Evolutionary conservation across 331 rosid species (phyloP), one percentile per base, ranked within the genome.

Genomic region (Cydonia oblonga): DNA sequence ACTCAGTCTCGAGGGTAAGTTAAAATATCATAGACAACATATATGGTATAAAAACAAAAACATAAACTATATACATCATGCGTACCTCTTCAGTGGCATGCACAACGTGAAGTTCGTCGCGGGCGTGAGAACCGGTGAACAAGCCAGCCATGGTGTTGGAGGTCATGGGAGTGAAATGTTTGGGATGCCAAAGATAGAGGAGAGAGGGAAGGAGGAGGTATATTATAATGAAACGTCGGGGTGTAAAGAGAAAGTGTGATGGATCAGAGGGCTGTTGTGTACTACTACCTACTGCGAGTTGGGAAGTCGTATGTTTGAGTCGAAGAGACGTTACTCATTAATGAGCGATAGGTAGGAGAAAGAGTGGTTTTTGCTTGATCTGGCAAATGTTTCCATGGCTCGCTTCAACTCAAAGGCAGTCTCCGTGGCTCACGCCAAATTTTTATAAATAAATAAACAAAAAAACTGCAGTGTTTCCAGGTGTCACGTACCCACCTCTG

Each of bases 221-320:
- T 57, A 77, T 76, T 83, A 86, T 84, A 88, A 73, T 59, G 77
- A 80, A 83, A 79, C 73, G 68, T 46, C 70, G 64, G 82, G 85
- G 64, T 38, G 75, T 18, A 38, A 38, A 38, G 42, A 38, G 13
- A 38, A 38, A 38, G 13, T 38, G 42, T 38, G 42, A 38, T 38
- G 56, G 66, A 76, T 53, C 33, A 15, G 58, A 64, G 82, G 49
- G 68, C 14, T 14, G 73, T 64, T 74, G 64, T 79, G 76, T 71
- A 90, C n/a, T n/a, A n/a, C n/a, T n/a, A n/a, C 96, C 95, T 72
- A 88, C 89, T 46, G 86, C 85, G 89, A 82, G 96, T 88, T 90
- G 92, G 86, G 84, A 74, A 81, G 96, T 90, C 92, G 66, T 79
- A 19, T 44, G 81, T 88, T 88, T 78, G 89, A 88, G 87, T 86